Base-by-base conservation (phyloP, 2,329 filamentous ascomycete genomes). In the Aureobasidium sp. region DNA sequence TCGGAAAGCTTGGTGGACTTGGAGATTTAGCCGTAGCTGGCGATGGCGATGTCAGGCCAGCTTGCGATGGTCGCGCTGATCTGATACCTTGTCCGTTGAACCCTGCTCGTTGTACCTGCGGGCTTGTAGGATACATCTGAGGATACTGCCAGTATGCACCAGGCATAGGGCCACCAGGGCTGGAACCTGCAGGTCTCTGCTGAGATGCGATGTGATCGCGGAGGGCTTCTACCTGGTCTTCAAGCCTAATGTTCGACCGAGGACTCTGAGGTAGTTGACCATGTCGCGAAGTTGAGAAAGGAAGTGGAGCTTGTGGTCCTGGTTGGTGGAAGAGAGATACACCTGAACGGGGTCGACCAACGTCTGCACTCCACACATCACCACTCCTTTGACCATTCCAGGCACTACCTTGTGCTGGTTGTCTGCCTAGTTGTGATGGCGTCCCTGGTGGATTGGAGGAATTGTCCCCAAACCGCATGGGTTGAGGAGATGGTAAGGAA, bases 391-490 rank as follows among this genome's bases (percentile, higher is more conserved):
- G 62, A 14, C 63, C 54, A 8, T 59, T 63, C 2, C 54, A 55
- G 7, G 59, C 61, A 8, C 63, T 64, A 22, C 22, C 22, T 7
- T 35, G 44, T 22, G 22, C 3, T 12, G 66, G 65, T 7, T 64
- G 61, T 24, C 63, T 58, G 7, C 60, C 63, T 6, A 65, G 67
- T 19, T 57, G 56, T 1, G 63, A 66, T 16, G 65, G 64, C 7
- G 65, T 64, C 21, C 59, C 60, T 7, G 64, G 60, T 16, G 55
- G 55, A 14, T 66, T 61, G 39, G 64, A 64, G 21, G 63, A 67
- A 21, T 59, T 63, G 40, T 60, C 62, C 39, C 62, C 60, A 3
- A 65, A 66, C 58, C 16, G 45, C 34, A 39, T 38, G n/a, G 45
- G 39, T 11, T 30, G 32, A 21, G 34, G 45, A 3, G 64, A 67